Conservation (phyloP, 768 basidiomycete genomes). For the Roridomyces roridus region DNA sequence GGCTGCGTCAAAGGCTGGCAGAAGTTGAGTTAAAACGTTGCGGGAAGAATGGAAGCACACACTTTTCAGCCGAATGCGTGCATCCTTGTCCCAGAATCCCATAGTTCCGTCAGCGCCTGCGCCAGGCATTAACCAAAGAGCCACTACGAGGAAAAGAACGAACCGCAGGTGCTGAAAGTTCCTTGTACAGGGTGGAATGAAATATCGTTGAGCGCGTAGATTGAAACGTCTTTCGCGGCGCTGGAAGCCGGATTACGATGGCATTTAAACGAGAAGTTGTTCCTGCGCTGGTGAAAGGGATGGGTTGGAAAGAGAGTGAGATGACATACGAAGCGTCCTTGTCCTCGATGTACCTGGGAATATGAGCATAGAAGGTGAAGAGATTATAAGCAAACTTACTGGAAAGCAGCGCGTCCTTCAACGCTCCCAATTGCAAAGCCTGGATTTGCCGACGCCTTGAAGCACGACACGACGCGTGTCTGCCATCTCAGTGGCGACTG, state of each 20-base stretch:
- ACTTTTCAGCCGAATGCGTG: constrained; percentile 92
- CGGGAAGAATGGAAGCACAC: constrained; percentile 17
- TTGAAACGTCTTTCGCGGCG: constrained; percentile 64
- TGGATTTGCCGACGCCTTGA: constrained; percentile 66
- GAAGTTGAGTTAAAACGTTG: constrained; percentile 1
- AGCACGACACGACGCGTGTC: constrained; percentile 85
- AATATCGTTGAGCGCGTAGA: constrained; percentile 86
- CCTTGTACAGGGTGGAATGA: constrained; percentile 85
- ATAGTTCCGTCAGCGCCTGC: constrained; percentile 84
- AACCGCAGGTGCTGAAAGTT: constrained; percentile 85
- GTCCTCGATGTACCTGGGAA: constrained; percentile 79
- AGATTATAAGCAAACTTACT: constrained; percentile 54
- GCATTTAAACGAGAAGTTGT: constrained; percentile 91
- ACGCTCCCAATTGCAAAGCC: constrained; percentile 88
- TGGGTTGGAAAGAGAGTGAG: not conserved
- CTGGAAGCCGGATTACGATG: constrained; percentile 64
- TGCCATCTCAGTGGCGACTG: constrained; percentile 92
- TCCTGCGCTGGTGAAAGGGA: constrained; percentile 38
- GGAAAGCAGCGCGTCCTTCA: constrained; percentile 93
- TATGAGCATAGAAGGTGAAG: not conserved
- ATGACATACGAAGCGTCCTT: constrained; percentile 68
- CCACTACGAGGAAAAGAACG: constrained; percentile 26
- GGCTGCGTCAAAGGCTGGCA: constrained; percentile 70
- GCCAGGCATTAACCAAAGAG: not conserved
- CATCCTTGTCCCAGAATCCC: constrained; percentile 95